Conservation (phyloP, 345 rosid genomes). For the Camelina sativa region DNA sequence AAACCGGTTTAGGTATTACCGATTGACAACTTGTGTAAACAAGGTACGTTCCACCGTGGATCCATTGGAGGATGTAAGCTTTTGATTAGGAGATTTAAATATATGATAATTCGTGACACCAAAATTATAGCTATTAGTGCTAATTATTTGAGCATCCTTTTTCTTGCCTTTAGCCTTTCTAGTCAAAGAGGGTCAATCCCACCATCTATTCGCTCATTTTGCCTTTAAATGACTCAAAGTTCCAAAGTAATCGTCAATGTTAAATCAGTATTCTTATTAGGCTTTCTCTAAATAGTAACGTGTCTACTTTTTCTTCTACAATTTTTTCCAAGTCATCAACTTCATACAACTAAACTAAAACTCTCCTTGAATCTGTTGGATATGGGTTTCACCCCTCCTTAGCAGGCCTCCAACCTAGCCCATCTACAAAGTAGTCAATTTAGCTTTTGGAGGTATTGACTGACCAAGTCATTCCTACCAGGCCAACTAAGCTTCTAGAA, state of each 20-base stretch:
- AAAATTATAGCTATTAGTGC: neutral
- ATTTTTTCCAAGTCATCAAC: neutral
- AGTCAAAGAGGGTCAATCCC: conserved; percentile 28
- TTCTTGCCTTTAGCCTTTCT: conserved; percentile 22
- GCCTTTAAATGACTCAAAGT: neutral
- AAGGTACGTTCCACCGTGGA: neutral
- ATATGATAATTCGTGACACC: conserved; percentile 5
- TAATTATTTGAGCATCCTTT: conserved; percentile 14
- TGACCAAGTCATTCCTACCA: too few species aligned
- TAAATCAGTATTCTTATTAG: neutral
- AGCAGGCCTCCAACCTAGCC: too few species aligned
- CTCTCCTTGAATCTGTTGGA: neutral
- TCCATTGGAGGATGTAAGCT: neutral
- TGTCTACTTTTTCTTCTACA: neutral
- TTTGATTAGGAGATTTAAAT: conserved; percentile 3
- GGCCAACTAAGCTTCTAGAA: too few species aligned
- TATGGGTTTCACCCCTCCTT: too few species aligned
- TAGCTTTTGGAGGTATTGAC: too few species aligned
- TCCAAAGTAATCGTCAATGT: neutral
- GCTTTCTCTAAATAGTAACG: neutral
- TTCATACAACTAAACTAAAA: neutral
- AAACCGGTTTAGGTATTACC: neutral
- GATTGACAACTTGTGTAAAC: neutral
- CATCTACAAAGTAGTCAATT: too few species aligned
- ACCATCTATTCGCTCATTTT: neutral